Conservation (phyloP, 1,139 yeast species). For the Scheffersomyces titani region DNA sequence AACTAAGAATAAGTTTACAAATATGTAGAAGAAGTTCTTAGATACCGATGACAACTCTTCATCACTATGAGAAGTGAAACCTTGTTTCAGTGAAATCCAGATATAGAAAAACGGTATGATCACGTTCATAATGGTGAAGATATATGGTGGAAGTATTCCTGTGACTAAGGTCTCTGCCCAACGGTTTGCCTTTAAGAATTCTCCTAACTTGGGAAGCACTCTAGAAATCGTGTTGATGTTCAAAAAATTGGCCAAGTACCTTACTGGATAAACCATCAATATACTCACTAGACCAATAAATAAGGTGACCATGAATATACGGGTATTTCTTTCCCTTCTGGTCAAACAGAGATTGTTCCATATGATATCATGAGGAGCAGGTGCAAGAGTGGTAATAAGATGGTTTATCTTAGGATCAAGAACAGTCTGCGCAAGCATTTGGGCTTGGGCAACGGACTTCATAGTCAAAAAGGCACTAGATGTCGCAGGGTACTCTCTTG, state of each 20-base stretch:
- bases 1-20: conserved; percentile 74
- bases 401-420: conserved; percentile 77
- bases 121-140: conserved; percentile 68
- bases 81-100: conserved; percentile 67
- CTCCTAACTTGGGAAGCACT: conserved; percentile 74
- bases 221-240: conserved; percentile 68
- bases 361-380: conserved; percentile 83
- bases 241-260: conserved; percentile 70
- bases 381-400: conserved; percentile 73
- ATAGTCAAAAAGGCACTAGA: conserved; percentile 76
- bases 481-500: conserved; percentile 62
- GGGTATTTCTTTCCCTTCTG: conserved; percentile 52
- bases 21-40: conserved; percentile 76
- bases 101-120: conserved; percentile 70
- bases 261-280: conserved; percentile 71
- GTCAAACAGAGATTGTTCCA: conserved; percentile 76
- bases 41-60: conserved; percentile 74
- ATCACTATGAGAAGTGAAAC: conserved; percentile 73
- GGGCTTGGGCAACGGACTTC: conserved; percentile 85
- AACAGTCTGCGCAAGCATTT: conserved; percentile 87
- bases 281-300: conserved; percentile 65
- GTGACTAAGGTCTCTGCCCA: conserved; percentile 68
- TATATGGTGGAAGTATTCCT: conserved; percentile 75
- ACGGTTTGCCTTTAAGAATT: conserved; percentile 55
- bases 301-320: conserved; percentile 64